Base-by-base conservation (phyloP, 805 yeast genomes). In the Pichia scutulata region DNA sequence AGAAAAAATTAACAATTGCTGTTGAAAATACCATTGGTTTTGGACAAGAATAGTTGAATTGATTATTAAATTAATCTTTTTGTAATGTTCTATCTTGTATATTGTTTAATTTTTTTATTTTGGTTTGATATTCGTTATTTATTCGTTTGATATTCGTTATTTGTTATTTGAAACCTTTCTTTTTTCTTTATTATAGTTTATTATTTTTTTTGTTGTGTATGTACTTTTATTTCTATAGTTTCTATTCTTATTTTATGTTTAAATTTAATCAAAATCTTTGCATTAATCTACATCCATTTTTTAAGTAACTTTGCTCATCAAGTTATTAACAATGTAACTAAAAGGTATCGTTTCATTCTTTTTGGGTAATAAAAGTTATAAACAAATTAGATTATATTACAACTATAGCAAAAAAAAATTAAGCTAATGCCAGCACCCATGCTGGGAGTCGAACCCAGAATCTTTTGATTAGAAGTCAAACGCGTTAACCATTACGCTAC, bases 21-120 rank as follows among this genome's bases (percentile, higher is more conserved):
- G 98, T 93, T 39, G 99, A 93, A 69, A 98, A 93, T 72, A 93
- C 99, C 16, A 93, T 93, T 66, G 99, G 99, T 45, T 93, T 93
- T 66, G 99, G 99, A 52, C 98, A 93, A 73, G 99, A 93, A 75
- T 92, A 73, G 47, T 45, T 7, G 14, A 30, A 30, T 48, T 44
- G 33, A 28, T 28, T 28, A 28, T 6, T 28, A 13, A 13, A 13
- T 13, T 28, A 28, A 28, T 28, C 33, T 13, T 28, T 28, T 28
- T 28, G 33, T 28, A 28, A 28, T 28, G 24, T 19, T 42, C 23
- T 39, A 18, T 24, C 16, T 26, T 42, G 30, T 19, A 42, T 28
- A 26, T 42, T 19, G 30, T 42, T n/a, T 21, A 14, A 14, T 21
- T 30, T 39, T 22, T 39, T 24, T 33, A 22, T 14, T 25, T 33